Conservation (phyloP, 306 rosid species). For the Aeschynomene evenia region DNA sequence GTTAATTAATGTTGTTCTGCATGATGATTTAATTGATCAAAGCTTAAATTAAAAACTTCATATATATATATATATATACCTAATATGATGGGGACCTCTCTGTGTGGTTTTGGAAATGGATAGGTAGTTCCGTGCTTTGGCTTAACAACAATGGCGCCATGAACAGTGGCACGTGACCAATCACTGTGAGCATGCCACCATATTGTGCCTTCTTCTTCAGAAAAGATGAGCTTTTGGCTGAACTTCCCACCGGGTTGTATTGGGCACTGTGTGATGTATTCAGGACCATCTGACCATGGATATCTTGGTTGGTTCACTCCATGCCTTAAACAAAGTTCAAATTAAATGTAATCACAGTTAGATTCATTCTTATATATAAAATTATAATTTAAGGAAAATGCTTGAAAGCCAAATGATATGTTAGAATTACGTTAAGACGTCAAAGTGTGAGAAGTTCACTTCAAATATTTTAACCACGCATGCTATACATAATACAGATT, state of each 20-base stretch:
- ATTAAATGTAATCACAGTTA: too few relatives aligned
- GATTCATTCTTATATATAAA: too few relatives aligned
- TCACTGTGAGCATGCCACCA: constrained; percentile 76
- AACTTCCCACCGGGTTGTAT: constrained; percentile 45
- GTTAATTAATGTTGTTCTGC: background rate
- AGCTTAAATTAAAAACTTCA: background rate
- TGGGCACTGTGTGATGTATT: constrained; percentile 56
- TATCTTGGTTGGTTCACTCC: constrained; percentile 52
- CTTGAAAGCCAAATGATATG: too few relatives aligned
- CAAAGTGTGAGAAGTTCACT: too few relatives aligned
- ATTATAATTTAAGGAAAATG: too few relatives aligned
- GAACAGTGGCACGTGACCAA: constrained; percentile 56
- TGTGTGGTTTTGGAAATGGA: constrained; percentile 56
- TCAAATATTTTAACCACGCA: too few relatives aligned
- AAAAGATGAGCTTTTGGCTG: constrained; percentile 41
- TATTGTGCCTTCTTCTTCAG: constrained; percentile 54
- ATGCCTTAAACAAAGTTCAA: constrained; percentile 36
- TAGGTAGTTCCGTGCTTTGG: constrained; percentile 47
- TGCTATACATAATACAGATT: too few relatives aligned
- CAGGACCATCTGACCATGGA: constrained; percentile 73
- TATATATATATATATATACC: constrained; percentile 26
- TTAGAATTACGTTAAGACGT: too few relatives aligned
- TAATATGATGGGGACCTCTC: constrained; percentile 50
- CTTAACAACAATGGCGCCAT: constrained; percentile 52
- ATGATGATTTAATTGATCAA: background rate